A percentile compares a stretch with the other conserved stretches of the same genome.
These are phyloP conservation scores for Eucalyptus curtisii DNA, from an alignment of 345 rosid genomes.

Conservation along the genomic window DNA sequence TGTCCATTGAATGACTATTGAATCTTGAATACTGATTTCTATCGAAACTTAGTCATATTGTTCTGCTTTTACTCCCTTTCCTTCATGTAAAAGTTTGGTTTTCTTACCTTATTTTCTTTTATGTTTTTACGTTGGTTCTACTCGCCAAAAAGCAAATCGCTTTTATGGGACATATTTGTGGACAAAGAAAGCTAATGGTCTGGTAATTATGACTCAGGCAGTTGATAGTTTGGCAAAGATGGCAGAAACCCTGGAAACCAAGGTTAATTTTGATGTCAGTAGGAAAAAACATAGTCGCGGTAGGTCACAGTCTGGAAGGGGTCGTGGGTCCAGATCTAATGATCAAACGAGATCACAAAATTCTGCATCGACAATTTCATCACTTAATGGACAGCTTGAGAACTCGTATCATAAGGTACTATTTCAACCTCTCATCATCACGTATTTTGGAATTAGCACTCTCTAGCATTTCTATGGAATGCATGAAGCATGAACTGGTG, in stretches of 20 bases:
- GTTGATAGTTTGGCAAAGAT: conserved; percentile 59
- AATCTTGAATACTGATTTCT: not conserved
- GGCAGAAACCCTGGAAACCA: conserved; percentile 38
- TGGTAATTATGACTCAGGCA: conserved; percentile 20
- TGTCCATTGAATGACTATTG: not conserved
- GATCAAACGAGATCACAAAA: conserved; percentile 46
- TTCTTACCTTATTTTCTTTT: not conserved
- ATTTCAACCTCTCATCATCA: not conserved
- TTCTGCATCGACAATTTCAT: conserved; percentile 27
- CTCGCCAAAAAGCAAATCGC: not conserved
- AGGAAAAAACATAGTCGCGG: conserved; percentile 84
- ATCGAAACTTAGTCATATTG: not conserved
- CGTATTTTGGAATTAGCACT: not conserved
- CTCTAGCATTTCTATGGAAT: not conserved
- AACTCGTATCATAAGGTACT: conserved; percentile 52
- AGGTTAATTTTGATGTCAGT: conserved; percentile 36
- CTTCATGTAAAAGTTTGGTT: not conserved
- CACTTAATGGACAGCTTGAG: conserved; percentile 60
- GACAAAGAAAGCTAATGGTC: not conserved
- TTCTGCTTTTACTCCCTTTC: not conserved
- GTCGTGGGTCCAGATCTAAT: conserved; percentile 73
- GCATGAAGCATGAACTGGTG: not conserved
- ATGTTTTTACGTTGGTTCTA: not conserved
- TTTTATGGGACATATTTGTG: not conserved
- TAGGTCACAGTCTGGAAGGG: conserved; percentile 68